Evolutionary conservation across 495 filamentous ascomycete genomes (phyloP).

Genomic region (Xylaria castorea): DNA sequence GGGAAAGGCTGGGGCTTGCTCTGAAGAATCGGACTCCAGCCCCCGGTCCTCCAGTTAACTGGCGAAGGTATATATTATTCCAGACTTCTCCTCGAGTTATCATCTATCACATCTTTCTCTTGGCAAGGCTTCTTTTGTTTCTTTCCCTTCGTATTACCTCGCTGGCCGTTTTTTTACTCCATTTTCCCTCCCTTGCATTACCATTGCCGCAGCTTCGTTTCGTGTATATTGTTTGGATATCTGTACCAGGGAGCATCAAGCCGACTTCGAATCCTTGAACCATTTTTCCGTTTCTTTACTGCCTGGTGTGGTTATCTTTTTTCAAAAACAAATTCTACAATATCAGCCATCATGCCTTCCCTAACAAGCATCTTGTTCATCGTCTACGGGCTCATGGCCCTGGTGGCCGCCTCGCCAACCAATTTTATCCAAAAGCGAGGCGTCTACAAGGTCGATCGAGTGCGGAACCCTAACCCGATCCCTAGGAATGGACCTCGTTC

Average conservation of each 20-base stretch:
- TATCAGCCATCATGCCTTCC: slow-evolving; percentile 43
- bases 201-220: slow-evolving; percentile 22
- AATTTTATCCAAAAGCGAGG: slow-evolving; percentile 47
- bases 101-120: slow-evolving; percentile 37
- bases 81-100: slow-evolving; percentile 9
- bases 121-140: slow-evolving; percentile 34
- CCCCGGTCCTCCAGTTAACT: not conserved
- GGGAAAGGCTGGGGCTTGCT: slow-evolving; percentile 1
- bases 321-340: not conserved
- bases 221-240: slow-evolving; percentile 15
- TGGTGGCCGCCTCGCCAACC: slow-evolving; percentile 50
- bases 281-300: slow-evolving; percentile 9
- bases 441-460: slow-evolving; percentile 65
- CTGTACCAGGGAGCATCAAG: not conserved
- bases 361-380: slow-evolving; percentile 44
- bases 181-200: slow-evolving; percentile 34
- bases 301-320: slow-evolving; percentile 17
- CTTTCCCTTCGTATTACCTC: slow-evolving; percentile 30
- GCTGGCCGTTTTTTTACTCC: slow-evolving; percentile 32
- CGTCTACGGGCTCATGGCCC: slow-evolving; percentile 43
- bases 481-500: slow-evolving; percentile 61
- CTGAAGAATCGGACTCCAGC: not conserved
- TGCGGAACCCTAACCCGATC: slow-evolving; percentile 59
- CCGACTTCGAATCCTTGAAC: not conserved
- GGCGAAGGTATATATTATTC: slow-evolving; percentile 21